phyloP scores from a whole-genome alignment of 2,329 filamentous ascomycete species.

The Pyricularia sp. region DNA sequence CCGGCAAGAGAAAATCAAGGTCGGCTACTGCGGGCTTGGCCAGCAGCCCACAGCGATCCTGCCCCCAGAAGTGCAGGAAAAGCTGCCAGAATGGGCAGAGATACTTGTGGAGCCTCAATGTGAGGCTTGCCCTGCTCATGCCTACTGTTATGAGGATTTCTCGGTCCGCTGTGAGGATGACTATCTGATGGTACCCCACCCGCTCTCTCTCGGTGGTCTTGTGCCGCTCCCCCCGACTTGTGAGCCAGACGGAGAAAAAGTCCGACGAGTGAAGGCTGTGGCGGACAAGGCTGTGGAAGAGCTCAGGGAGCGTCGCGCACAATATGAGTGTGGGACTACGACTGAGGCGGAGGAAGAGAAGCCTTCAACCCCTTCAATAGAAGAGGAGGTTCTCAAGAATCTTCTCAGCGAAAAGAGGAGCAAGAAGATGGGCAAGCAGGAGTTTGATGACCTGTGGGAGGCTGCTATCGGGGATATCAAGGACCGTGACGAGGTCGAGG shows the following conservation, averaged over 20 bases:
- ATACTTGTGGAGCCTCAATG: constrained; percentile 69
- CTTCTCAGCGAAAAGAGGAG: constrained; percentile 66
- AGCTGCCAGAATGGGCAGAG: constrained; percentile 64
- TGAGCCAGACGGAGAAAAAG: constrained; percentile 90
- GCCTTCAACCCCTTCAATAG: constrained; percentile 45
- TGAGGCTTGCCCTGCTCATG: constrained; percentile 83
- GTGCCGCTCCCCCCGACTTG: constrained; percentile 84
- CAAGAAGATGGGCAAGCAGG: constrained; percentile 74
- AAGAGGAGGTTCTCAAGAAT: constrained; percentile 68
- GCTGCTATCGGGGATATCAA: constrained; percentile 66
- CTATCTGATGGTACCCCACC: constrained; percentile 78
- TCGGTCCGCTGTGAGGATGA: constrained; percentile 74
- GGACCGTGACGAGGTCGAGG: constrained; percentile 49
- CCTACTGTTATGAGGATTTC: constrained; percentile 75
- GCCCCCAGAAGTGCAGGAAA: constrained; percentile 18
- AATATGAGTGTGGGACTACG: constrained; percentile 80
- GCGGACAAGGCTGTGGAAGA: constrained; percentile 83
- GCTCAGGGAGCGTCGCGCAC: constrained; percentile 73
- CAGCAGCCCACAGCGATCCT: constrained; percentile 45
- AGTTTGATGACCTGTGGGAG: constrained; percentile 84
- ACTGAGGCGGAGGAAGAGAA: constrained; percentile 49
- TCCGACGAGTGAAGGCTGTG: constrained; percentile 74
- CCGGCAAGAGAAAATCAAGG: constrained; percentile 88
- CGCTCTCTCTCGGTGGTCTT: constrained; percentile 69
- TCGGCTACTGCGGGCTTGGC: constrained; percentile 88